Evolutionary conservation across 768 basidiomycete genomes (phyloP).

Genomic region (Hypsizygus marmoreus): DNA sequence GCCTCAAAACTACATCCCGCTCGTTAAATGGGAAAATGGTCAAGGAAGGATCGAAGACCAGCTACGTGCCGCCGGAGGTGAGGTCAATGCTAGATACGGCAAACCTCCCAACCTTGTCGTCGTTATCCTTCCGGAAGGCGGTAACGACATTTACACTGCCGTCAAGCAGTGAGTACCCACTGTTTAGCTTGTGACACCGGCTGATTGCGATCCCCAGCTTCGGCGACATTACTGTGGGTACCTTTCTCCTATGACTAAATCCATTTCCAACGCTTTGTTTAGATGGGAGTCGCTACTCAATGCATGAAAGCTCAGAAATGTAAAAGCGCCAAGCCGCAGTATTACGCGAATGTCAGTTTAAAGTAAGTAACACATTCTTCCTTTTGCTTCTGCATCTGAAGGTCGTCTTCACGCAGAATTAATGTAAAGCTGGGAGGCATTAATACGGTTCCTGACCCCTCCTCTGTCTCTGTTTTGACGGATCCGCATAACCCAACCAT

Average conservation of each 20-base stretch:
- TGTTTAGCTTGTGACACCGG: neutral
- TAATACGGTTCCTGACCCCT: conserved; percentile 74
- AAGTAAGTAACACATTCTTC: conserved; percentile 49
- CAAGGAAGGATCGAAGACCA: conserved; percentile 57
- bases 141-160: conserved; percentile 73
- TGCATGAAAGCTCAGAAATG: conserved; percentile 73
- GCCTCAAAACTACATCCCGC: conserved; percentile 34
- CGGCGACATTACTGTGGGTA: conserved; percentile 61
- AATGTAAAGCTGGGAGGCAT: conserved; percentile 87
- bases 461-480: conserved; percentile 62
- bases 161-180: conserved; percentile 68
- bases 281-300: conserved; percentile 79
- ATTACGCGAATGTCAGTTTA: conserved; percentile 78
- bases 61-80: conserved; percentile 52
- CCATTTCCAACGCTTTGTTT: neutral
- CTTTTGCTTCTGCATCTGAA: conserved; percentile 3
- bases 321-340: conserved; percentile 68
- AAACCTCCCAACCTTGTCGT: conserved; percentile 61
- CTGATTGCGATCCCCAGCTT: conserved; percentile 48
- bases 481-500: conserved; percentile 77
- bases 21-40: conserved; percentile 57
- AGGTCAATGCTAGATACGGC: conserved; percentile 40
- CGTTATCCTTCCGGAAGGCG: conserved; percentile 70
- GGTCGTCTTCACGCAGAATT: conserved; percentile 44
- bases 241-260: neutral